Percentiles rank a stretch among this genome's conserved stretches.
phyloP scores from a whole-genome alignment of 805 yeast genomes.

The Candida michaelii region DNA sequence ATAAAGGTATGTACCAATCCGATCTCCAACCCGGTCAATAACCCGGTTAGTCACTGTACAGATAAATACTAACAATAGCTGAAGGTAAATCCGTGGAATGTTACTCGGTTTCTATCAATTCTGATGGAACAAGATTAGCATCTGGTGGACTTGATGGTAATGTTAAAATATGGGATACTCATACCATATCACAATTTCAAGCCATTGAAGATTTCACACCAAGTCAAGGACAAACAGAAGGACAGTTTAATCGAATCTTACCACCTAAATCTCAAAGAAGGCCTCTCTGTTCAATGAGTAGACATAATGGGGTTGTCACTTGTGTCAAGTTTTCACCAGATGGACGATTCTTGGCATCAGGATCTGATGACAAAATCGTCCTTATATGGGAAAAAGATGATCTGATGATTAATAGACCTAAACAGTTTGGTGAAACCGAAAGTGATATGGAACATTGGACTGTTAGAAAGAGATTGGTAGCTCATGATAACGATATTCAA shows the following conservation, averaged over 20 bases:
- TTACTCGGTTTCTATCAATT: slow-evolving; percentile 76
- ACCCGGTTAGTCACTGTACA: neutral
- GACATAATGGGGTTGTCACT: slow-evolving; percentile 97
- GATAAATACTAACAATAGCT: slow-evolving; percentile 49
- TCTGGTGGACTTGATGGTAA: slow-evolving; percentile 93
- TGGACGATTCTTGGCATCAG: slow-evolving; percentile 88
- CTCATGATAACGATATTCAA: slow-evolving; percentile 97
- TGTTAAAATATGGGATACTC: slow-evolving; percentile 82
- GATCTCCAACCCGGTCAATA: too few relatives aligned
- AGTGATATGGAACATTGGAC: slow-evolving; percentile 89
- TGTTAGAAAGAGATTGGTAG: slow-evolving; percentile 86
- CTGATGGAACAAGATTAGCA: slow-evolving; percentile 83
- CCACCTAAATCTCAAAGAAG: slow-evolving; percentile 26
- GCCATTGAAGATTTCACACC: slow-evolving; percentile 15
- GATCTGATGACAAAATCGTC: slow-evolving; percentile 91
- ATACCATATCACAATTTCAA: slow-evolving; percentile 48
- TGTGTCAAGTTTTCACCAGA: slow-evolving; percentile 90
- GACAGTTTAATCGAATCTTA: slow-evolving; percentile 11
- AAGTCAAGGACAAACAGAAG: neutral
- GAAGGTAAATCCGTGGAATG: slow-evolving; percentile 81
- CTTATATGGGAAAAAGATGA: slow-evolving; percentile 93
- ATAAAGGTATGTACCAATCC: slow-evolving; percentile 41
- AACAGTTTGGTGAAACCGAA: slow-evolving; percentile 67
- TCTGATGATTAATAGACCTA: slow-evolving; percentile 50
- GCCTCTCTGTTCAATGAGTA: slow-evolving; percentile 86